Conservation (phyloP, 2,329 filamentous ascomycete species). For the Calycina herbarum region DNA sequence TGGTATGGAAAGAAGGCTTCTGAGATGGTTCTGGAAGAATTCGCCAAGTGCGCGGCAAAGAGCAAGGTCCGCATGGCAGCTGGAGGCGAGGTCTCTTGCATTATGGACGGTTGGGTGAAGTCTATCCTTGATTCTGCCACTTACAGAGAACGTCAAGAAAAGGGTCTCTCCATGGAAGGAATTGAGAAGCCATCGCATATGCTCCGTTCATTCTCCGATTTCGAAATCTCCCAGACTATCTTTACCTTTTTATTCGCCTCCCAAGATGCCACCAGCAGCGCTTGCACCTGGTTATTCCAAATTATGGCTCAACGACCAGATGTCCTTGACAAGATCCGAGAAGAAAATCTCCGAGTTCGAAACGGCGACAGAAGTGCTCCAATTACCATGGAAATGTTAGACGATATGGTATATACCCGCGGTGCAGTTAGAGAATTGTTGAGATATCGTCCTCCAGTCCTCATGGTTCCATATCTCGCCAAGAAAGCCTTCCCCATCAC, state of each 20-base stretch:
- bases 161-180: constrained; percentile 66
- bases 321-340: constrained; percentile 81
- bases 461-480: constrained; percentile 93
- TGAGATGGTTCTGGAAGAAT: constrained; percentile 87
- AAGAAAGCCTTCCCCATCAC: constrained; percentile 96
- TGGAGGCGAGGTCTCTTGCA: constrained; percentile 83
- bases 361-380: constrained; percentile 70
- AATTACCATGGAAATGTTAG: constrained; percentile 81
- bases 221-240: constrained; percentile 88
- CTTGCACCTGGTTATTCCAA: constrained; percentile 94
- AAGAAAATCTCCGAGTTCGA: constrained; percentile 80
- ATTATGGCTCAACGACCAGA: constrained; percentile 92
- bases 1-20: constrained; percentile 97
- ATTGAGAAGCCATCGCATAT: constrained; percentile 80
- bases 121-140: constrained; percentile 81
- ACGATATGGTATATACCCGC: constrained; percentile 85
- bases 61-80: constrained; percentile 89
- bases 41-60: constrained; percentile 88
- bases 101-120: constrained; percentile 94
- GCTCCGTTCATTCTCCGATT: constrained; percentile 84
- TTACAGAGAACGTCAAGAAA: constrained; percentile 76
- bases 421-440: constrained; percentile 89
- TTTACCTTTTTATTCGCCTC: constrained; percentile 98
- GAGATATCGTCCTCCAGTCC: constrained; percentile 90
- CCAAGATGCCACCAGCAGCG: constrained; percentile 93